A percentile compares a stretch with the other conserved stretches of the same genome.
phyloP scores from a whole-genome alignment of 768 basidiomycete species.

The Baorangia bicolor region DNA sequence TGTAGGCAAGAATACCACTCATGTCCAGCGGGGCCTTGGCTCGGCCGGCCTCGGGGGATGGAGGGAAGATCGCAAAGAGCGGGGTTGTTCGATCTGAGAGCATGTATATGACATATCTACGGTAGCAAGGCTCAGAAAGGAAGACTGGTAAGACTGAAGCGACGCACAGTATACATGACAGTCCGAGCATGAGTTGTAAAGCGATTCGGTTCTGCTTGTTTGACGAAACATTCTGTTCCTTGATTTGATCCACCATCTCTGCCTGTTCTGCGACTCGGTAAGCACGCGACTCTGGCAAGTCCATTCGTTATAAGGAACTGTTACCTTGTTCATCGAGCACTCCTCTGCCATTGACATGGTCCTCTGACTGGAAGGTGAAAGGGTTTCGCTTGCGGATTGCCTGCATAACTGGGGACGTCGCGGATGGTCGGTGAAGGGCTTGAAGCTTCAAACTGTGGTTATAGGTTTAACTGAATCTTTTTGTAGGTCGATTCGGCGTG shows the following conservation, averaged over 20 bases:
- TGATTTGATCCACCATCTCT: constrained; percentile 50
- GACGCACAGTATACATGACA: constrained; percentile 49
- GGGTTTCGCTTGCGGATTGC: constrained; percentile 45
- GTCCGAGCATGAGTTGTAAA: constrained; percentile 41
- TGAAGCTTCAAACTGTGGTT: not conserved
- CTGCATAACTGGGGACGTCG: constrained; percentile 20
- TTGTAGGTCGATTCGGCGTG: constrained; percentile 5
- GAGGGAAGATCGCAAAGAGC: constrained; percentile 44
- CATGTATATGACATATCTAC: constrained; percentile 51
- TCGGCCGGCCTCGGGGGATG: constrained; percentile 8
- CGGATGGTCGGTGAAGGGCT: not conserved
- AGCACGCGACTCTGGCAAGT: not conserved
- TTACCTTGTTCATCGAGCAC: constrained; percentile 58
- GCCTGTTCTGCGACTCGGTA: constrained; percentile 52
- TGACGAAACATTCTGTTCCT: constrained; percentile 41
- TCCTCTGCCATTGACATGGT: constrained; percentile 27
- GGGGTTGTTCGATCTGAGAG: constrained; percentile 47
- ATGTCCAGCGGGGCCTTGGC: constrained; percentile 41
- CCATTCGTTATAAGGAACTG: not conserved
- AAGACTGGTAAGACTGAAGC: not conserved
- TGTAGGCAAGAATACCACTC: constrained; percentile 43
- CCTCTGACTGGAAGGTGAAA: constrained; percentile 39
- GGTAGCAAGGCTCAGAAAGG: constrained; percentile 8
- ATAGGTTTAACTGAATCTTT: not conserved
- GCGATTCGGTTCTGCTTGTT: constrained; percentile 42